These are phyloP conservation scores for Osmanthus fragrans DNA, from an alignment of 257 asterid species.

Conservation along the genomic window DNA sequence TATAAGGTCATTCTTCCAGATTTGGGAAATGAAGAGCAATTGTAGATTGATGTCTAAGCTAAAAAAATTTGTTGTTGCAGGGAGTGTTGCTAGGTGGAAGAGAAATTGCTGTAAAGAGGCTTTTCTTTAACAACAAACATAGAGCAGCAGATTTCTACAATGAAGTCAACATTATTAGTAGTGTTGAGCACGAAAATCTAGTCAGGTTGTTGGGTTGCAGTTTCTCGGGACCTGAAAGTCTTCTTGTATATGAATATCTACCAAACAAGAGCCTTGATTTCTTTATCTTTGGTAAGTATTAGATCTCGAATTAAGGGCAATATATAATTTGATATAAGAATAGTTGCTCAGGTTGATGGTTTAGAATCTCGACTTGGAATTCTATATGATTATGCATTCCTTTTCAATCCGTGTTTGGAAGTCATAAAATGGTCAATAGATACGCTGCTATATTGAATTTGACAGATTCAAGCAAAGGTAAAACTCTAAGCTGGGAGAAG, in stretches of 20 bases:
- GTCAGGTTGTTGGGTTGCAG: slow-evolving; percentile 53
- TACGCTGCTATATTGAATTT: not conserved
- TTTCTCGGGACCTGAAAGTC: slow-evolving; percentile 54
- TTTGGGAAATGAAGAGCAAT: no score
- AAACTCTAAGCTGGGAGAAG: slow-evolving; percentile 66
- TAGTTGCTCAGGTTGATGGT: not conserved
- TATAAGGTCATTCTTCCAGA: slow-evolving; percentile 28
- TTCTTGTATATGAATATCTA: slow-evolving; percentile 46
- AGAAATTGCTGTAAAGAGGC: slow-evolving; percentile 46
- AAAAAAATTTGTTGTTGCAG: not conserved
- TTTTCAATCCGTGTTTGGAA: not conserved
- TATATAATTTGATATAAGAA: not conserved
- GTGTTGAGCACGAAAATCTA: slow-evolving; percentile 48
- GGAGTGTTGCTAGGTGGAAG: slow-evolving; percentile 9
- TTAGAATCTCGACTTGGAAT: not conserved
- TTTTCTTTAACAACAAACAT: not conserved
- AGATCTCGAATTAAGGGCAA: not conserved
- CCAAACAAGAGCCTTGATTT: slow-evolving; percentile 49
- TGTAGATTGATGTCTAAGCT: not conserved
- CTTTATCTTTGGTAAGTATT: slow-evolving; percentile 42
- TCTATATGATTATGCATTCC: not conserved
- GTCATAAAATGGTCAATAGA: not conserved
- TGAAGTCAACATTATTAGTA: slow-evolving; percentile 51
- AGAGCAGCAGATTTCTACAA: slow-evolving; percentile 32
- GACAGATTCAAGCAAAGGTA: slow-evolving; percentile 62